Evolutionary conservation across 805 yeast genomes (phyloP), one percentile per base, ranked within the genome.

Genomic region (Wickerhamiella cacticola): DNA sequence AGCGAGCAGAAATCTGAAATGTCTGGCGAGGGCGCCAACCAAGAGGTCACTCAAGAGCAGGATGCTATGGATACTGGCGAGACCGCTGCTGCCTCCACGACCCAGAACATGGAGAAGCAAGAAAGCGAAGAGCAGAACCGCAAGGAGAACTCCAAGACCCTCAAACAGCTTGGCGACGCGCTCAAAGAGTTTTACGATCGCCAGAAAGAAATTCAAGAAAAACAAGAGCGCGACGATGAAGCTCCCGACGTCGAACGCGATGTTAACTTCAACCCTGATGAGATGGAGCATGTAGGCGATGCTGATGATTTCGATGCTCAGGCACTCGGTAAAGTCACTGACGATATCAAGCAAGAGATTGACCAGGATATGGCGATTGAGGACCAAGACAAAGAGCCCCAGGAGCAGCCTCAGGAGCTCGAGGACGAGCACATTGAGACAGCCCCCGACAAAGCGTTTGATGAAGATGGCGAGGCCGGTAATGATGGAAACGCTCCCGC

Each of bases 111-210:
- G 52, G 57, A 56, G 18, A 60, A 58, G 12, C 52, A 50, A 15
- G 58, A 54, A 18, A 54, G 55, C n/a, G 54, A 52, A n/a, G 63
- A 61, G 5, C 62, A 65, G 15, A 43, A 43, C 23, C 36, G 38
- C 4, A 60, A 56, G n/a, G 63, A 63, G 29, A 61, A 62, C 21
- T 29, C 38, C 9, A 67, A 86, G 56, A 78, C 94, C 0, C 69
- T 89, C 64, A 83, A 83, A 61, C 87, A 87, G 60, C 71, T 92
- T 12, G 97, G 98, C 46, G 96, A 88, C 63, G 76, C 95, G 1
- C 62, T 88, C 66, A 84, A 89, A 56, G 95, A 88, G 59, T 89
- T 82, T 66, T 94, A 89, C 61, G 82, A 85, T 60, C 81, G 95
- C 56, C 79, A 82, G 53, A 86, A 84, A 62, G 96, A 87, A 56